These are phyloP conservation scores for Metschnikowia dekortorum DNA, from an alignment of 805 yeast species.

Conservation along the genomic window DNA sequence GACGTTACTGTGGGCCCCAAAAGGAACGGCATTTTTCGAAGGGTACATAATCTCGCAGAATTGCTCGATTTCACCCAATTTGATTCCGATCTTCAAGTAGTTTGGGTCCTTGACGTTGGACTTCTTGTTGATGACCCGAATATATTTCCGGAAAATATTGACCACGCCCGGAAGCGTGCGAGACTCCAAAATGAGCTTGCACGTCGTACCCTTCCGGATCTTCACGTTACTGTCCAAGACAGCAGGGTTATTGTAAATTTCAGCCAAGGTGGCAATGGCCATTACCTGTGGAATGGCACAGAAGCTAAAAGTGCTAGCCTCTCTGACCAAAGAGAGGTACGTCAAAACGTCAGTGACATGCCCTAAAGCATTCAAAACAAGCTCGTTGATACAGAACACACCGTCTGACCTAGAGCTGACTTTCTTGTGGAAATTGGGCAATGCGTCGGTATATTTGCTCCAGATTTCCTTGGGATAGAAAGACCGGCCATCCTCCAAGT, in stretches of 20 bases:
- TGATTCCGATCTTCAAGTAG: conserved; percentile 76
- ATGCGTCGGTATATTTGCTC: conserved; percentile 67
- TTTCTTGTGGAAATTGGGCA: conserved; percentile 52
- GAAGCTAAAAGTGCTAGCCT: conserved; percentile 80
- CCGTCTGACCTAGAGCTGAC: conserved; percentile 52
- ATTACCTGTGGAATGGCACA: conserved; percentile 98
- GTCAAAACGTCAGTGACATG: conserved; percentile 75
- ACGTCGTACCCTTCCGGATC: conserved; percentile 86
- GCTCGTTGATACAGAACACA: conserved; percentile 71
- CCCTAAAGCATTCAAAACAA: conserved; percentile 71
- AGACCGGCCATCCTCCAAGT: conserved; percentile 83
- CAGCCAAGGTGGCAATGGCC: conserved; percentile 93
- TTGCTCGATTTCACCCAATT: conserved; percentile 86
- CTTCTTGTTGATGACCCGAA: conserved; percentile 72
- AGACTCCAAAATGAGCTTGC: conserved; percentile 66
- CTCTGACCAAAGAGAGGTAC: conserved; percentile 71
- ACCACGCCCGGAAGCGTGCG: conserved; percentile 74
- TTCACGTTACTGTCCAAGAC: conserved; percentile 73
- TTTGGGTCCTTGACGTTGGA: conserved; percentile 80
- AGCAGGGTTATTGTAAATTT: conserved; percentile 73
- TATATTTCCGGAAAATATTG: conserved; percentile 68
- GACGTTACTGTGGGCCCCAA: conserved; percentile 39
- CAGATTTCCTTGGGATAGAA: conserved; percentile 97
- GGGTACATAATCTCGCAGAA: conserved; percentile 78
- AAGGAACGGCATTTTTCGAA: conserved; percentile 43